Percentiles rank a stretch among this genome's conserved stretches.
Conservation (phyloP, 257 asterid species). For the Nicotiana benthamiana region DNA sequence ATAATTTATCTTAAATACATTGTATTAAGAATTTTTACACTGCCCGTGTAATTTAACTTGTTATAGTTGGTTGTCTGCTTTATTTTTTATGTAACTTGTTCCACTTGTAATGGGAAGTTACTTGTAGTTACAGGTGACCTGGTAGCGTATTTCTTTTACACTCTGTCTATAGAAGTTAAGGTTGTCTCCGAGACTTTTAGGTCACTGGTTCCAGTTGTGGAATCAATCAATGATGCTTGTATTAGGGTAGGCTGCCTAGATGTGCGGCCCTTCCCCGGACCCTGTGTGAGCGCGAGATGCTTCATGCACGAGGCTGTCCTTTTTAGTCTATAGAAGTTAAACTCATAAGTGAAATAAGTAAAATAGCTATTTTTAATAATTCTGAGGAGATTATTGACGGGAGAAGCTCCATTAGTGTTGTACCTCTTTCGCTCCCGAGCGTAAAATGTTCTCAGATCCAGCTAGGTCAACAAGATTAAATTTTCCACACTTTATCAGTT, state of each 20-base stretch:
- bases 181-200: no score
- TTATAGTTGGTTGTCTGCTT: not conserved
- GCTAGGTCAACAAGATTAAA: constrained; percentile 60
- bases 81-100: not conserved
- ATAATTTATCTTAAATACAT: not conserved
- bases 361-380: not conserved
- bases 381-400: not conserved
- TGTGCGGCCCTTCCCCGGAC: no score
- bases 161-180: not conserved
- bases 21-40: not conserved
- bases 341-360: not conserved
- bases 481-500: constrained; percentile 44
- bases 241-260: no score
- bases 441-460: constrained; percentile 53
- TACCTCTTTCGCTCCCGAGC: constrained; percentile 55
- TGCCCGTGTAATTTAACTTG: not conserved
- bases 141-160: not conserved
- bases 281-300: no score
- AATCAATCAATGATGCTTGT: no score
- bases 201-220: no score
- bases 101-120: not conserved
- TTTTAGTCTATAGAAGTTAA: not conserved
- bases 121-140: not conserved
- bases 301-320: no score
- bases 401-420: not conserved